phyloP scores from a whole-genome alignment of 2,329 filamentous ascomycete genomes.

The Xylaria sp. region DNA sequence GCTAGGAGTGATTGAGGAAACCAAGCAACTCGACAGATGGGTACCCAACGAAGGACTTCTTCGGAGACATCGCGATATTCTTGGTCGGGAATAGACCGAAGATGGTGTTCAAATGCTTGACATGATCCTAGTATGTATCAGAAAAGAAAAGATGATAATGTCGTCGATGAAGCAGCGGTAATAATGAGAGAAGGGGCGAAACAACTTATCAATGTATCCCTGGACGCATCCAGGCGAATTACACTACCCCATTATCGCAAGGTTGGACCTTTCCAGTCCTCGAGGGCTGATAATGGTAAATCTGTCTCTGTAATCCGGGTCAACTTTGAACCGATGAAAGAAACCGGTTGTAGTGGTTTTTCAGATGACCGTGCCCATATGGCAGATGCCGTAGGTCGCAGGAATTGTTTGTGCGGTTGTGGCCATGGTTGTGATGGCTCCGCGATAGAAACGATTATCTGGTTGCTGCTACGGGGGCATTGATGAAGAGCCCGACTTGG shows the following conservation, averaged over 20 bases:
- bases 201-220: neutral
- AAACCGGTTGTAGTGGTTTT: neutral
- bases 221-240: neutral
- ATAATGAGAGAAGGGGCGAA: neutral
- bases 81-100: neutral
- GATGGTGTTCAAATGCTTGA: neutral
- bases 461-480: too few relatives aligned
- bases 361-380: too few relatives aligned
- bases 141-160: neutral
- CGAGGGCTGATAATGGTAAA: neutral
- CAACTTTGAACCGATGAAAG: neutral
- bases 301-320: neutral
- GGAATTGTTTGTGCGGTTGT: too few relatives aligned
- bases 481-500: too few relatives aligned
- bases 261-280: neutral
- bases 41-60: too few relatives aligned
- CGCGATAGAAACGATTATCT: too few relatives aligned
- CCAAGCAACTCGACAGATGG: too few relatives aligned
- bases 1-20: too few relatives aligned
- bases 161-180: neutral
- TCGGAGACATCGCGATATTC: too few relatives aligned
- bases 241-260: neutral
- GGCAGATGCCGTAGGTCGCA: too few relatives aligned
- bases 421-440: too few relatives aligned
- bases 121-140: neutral